Evolutionary conservation across 176 grass and related monocot genomes (phyloP).

Genomic region (Oryza officinalis): DNA sequence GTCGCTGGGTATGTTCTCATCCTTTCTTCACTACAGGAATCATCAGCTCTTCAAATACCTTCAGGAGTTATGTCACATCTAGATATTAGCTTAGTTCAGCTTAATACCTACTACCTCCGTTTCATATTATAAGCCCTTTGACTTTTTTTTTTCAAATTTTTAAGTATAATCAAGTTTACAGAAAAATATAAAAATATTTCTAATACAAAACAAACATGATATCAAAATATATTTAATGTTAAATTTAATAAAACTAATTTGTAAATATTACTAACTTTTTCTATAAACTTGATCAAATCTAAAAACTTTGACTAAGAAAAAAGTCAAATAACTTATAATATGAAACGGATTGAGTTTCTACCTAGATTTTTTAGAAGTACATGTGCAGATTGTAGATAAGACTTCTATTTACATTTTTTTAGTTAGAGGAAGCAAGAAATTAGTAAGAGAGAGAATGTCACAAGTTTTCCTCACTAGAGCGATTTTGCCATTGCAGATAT

Average conservation of each 20-base stretch:
- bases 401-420: neutral
- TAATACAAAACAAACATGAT: too few species aligned
- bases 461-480: neutral
- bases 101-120: neutral
- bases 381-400: neutral
- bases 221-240: too few species aligned
- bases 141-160: too few species aligned
- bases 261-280: too few species aligned
- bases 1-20: constrained; percentile 62
- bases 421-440: neutral
- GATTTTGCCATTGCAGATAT: constrained; percentile 52
- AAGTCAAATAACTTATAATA: too few species aligned
- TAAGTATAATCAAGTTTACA: too few species aligned
- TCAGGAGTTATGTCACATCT: neutral
- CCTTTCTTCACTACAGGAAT: neutral
- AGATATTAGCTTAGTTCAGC: neutral
- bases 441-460: neutral
- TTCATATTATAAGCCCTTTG: too few species aligned
- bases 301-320: too few species aligned
- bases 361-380: neutral
- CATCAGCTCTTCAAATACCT: neutral
- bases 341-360: too few species aligned
- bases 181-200: too few species aligned
- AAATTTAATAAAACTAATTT: too few species aligned
- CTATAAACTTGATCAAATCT: too few species aligned